Conservation (phyloP, 148 eudicot species). For the Rhododendron vialii region DNA sequence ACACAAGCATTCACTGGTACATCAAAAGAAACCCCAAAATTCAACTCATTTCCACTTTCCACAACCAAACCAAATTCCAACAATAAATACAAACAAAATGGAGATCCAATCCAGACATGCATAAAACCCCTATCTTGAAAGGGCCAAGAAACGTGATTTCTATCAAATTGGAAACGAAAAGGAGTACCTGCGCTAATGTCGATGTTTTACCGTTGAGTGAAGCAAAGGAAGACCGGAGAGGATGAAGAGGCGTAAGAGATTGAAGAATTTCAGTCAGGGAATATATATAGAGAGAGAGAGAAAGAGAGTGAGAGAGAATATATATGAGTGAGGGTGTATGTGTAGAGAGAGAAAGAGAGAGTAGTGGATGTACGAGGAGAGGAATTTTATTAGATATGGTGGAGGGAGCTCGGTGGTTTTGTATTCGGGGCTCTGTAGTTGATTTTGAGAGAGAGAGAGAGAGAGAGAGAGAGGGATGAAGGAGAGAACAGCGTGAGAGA, state of each 20-base stretch:
- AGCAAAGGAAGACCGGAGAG: constrained; percentile 23
- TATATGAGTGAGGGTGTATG: neutral
- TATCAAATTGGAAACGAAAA: constrained; percentile 1
- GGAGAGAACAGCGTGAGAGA: neutral
- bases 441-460: neutral
- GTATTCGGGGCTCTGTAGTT: neutral
- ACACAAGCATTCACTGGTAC: neutral
- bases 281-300: no score
- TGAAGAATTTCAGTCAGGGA: neutral
- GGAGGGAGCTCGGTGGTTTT: constrained; percentile 27
- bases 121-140: constrained; percentile 19
- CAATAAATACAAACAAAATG: constrained; percentile 8
- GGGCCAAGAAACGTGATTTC: constrained; percentile 8
- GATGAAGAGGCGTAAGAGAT: constrained; percentile 8
- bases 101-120: constrained; percentile 45
- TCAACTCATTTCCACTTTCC: constrained; percentile 3
- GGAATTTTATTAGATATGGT: constrained; percentile 8
- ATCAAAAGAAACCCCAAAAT: constrained; percentile 22
- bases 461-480: neutral
- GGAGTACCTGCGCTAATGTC: constrained; percentile 27
- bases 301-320: neutral
- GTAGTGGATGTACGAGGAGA: neutral
- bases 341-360: neutral
- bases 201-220: constrained; percentile 8
- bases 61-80: constrained; percentile 10